Evolutionary conservation across 192 early-diverging fungal genomes (phyloP), one percentile per base, ranked within the genome.

Genomic region (Paraglomus brasilianum): DNA sequence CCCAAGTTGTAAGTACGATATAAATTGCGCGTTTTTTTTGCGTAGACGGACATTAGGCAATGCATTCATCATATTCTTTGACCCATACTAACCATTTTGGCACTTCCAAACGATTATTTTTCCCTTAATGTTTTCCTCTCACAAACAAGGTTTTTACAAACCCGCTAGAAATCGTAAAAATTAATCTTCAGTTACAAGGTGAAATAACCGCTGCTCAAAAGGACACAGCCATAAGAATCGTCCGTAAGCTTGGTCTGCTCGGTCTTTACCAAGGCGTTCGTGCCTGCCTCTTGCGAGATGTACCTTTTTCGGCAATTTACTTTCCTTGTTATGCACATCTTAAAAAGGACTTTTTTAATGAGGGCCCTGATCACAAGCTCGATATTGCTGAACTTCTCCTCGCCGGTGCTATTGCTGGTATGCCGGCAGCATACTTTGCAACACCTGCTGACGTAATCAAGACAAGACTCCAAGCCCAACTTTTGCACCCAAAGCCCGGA

Each of bases 381-480:
- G 76, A 83, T 42, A 84, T 86, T 5, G 41, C 71, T 10, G 84
- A 93, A 74, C 78, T 98, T 1, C 82, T 98, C 46, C 81, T 90
- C 19, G 83, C 96, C 38, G 96, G 96, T 79, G 94, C 95, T 10
- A 78, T 92, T 47, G 96, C 96, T 46, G 96, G 96, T 81, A 97
- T 98, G 84, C 92, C 92, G 15, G 96, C 96, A 17, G 95, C 96
- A 6, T 98, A 96, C 82, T 87, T 98, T 40, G 94, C 95, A 40
- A 98, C 96, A 0, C 96, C 96, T 14, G 93, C 94, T 40, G 96
- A 98, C 81, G 96, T 98, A 36, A 96, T 98, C 81, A 97, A 98
- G 81, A 98, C 96, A 13, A 90, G 96, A 61, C 78, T 98, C 41
- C 96, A 98, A 79, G 96, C 96, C 36, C 91, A 93, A 62, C 30